phyloP scores from a whole-genome alignment of 495 filamentous ascomycete species.

The Penicillium parvum region DNA sequence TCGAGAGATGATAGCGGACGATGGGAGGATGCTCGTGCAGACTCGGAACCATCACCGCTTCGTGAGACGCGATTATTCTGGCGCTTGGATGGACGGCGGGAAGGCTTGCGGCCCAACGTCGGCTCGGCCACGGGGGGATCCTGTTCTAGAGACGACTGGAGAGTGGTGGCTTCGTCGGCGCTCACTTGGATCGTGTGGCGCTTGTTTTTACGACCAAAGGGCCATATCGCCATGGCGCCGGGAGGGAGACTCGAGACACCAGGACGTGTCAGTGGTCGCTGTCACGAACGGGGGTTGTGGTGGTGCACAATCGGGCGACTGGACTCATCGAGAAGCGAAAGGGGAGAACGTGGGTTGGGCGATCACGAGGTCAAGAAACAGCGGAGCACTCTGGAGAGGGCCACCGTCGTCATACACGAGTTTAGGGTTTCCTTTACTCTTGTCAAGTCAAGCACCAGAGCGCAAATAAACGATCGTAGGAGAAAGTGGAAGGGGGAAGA shows the following conservation, averaged over 20 bases:
- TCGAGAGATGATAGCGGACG: constrained; percentile 22
- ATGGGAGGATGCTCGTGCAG: constrained; percentile 31
- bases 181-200: constrained; percentile 45
- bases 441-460: constrained; percentile 11
- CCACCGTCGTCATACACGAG: constrained; percentile 23
- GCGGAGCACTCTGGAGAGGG: background rate
- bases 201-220: constrained; percentile 64
- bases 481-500: constrained; percentile 5
- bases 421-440: constrained; percentile 4
- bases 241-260: constrained; percentile 16
- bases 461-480: constrained; percentile 3
- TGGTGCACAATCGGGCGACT: constrained; percentile 19
- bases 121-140: constrained; percentile 23
- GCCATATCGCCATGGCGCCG: constrained; percentile 69
- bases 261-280: constrained; percentile 47
- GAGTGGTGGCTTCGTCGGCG: constrained; percentile 28
- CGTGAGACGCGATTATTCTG: constrained; percentile 35
- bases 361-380: constrained; percentile 1
- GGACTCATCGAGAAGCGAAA: constrained; percentile 34
- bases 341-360: background rate
- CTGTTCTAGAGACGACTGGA: constrained; percentile 23
- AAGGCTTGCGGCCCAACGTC: constrained; percentile 36
- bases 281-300: background rate
- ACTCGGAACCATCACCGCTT: constrained; percentile 25
- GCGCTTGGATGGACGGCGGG: constrained; percentile 39